Conservation (phyloP, 2,329 filamentous ascomycete genomes). For the Claviceps digitariae region DNA sequence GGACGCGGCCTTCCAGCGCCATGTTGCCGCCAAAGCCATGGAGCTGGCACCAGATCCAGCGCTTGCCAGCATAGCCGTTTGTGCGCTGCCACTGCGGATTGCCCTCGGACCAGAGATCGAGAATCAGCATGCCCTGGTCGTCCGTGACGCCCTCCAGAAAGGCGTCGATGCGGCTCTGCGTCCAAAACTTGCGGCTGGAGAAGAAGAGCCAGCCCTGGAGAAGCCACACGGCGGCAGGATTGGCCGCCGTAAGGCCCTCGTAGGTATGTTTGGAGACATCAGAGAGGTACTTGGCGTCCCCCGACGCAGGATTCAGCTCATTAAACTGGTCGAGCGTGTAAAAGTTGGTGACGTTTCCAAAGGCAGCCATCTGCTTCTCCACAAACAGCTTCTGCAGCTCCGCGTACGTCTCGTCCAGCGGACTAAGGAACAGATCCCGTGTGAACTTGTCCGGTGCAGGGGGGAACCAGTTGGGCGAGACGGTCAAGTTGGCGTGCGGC, state of each 20-base stretch:
- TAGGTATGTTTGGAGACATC: conserved; percentile 23
- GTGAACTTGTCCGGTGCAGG: conserved; percentile 22
- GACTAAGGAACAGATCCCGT: conserved; percentile 33
- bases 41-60: conserved; percentile 40
- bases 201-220: conserved; percentile 40
- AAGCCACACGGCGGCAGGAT: conserved; percentile 35
- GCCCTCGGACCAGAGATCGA: conserved; percentile 36
- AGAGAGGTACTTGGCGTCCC: conserved; percentile 27
- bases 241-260: conserved; percentile 31
- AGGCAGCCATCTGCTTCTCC: conserved; percentile 28
- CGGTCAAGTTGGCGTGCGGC: conserved; percentile 29
- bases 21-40: conserved; percentile 36
- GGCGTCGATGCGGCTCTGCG: conserved; percentile 29
- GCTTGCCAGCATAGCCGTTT: conserved; percentile 35
- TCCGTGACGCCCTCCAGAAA: conserved; percentile 31
- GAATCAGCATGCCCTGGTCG: conserved; percentile 32
- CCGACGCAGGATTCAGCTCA: conserved; percentile 33
- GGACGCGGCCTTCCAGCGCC: conserved; percentile 35
- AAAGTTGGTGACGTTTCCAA: conserved; percentile 33
- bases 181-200: conserved; percentile 29
- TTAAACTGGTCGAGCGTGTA: conserved; percentile 41
- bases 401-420: conserved; percentile 28
- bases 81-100: conserved; percentile 37
- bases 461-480: conserved; percentile 27
- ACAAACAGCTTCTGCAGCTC: conserved; percentile 32